phyloP scores from a whole-genome alignment of 179 eudicot genomes.

The Beta lomatogona region DNA sequence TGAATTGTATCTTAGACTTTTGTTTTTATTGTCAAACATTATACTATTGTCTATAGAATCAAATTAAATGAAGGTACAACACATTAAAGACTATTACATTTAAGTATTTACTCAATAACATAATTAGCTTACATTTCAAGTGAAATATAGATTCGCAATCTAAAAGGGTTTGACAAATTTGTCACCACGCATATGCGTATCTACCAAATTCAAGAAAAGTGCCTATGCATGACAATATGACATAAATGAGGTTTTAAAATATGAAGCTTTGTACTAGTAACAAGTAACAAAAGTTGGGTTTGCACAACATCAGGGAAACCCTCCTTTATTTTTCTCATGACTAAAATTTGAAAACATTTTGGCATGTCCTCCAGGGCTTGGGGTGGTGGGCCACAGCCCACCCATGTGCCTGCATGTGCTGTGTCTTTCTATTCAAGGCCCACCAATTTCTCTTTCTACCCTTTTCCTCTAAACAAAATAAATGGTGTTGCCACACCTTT shows the following conservation, averaged over 20 bases:
- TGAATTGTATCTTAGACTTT: neutral
- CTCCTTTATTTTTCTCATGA: conserved; percentile 5
- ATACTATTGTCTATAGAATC: neutral
- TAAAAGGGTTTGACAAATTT: conserved; percentile 16
- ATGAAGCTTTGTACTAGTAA: conserved; percentile 5
- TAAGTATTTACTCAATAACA: neutral
- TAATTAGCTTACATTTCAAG: neutral
- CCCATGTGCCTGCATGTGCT: conserved; percentile 92
- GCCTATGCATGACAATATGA: neutral
- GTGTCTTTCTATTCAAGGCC: conserved; percentile 56
- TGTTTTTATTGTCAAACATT: neutral
- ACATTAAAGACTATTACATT: neutral
- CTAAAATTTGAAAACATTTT: conserved; percentile 12
- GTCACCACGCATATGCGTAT: conserved; percentile 11
- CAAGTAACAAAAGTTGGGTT: conserved; percentile 27
- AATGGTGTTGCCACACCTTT: conserved; percentile 35
- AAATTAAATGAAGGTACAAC: neutral
- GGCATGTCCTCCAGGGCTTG: conserved; percentile 30
- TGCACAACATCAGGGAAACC: conserved; percentile 34
- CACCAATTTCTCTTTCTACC: conserved; percentile 21
- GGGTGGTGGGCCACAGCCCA: conserved; percentile 46
- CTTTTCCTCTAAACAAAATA: conserved; percentile 35
- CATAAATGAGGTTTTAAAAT: conserved; percentile 8
- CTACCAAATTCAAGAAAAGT: conserved; percentile 18
- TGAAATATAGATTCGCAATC: neutral